These are phyloP conservation scores for Hemileccinum rubropunctum DNA, from an alignment of 768 basidiomycete genomes.

Conservation along the genomic window DNA sequence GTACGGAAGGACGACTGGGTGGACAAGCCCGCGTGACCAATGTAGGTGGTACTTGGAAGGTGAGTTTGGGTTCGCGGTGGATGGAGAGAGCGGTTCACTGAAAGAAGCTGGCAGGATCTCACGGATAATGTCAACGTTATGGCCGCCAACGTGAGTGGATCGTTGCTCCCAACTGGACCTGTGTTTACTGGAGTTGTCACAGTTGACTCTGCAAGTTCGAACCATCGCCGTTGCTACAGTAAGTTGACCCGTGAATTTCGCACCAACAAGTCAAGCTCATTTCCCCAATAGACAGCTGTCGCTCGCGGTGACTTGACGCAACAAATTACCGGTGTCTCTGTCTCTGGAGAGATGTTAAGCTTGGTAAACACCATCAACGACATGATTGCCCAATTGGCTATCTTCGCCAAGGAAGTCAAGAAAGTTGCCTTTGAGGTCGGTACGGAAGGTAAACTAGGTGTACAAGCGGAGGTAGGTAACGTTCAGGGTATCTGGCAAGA, in stretches of 20 bases:
- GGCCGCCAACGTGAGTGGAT: conserved; percentile 76
- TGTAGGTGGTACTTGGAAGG: conserved; percentile 96
- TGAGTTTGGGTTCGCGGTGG: conserved; percentile 9
- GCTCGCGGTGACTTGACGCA: conserved; percentile 90
- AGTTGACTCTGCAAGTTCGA: conserved; percentile 91
- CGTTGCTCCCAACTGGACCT: neutral
- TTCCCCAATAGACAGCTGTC: conserved; percentile 67
- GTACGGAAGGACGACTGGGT: conserved; percentile 92
- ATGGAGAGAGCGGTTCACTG: neutral
- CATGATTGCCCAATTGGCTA: conserved; percentile 67
- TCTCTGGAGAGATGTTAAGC: conserved; percentile 94
- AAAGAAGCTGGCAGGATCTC: conserved; percentile 52
- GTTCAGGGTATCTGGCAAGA: conserved; percentile 99
- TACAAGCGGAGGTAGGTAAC: conserved; percentile 94
- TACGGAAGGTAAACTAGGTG: conserved; percentile 97
- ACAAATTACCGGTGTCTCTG: conserved; percentile 90
- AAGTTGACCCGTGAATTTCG: conserved; percentile 25
- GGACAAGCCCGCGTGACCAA: conserved; percentile 93
- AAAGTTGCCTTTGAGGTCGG: conserved; percentile 97
- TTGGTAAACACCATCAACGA: conserved; percentile 97
- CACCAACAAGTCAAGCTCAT: neutral
- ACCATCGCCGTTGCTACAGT: conserved; percentile 92
- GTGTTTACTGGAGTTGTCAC: conserved; percentile 7
- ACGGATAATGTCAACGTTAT: conserved; percentile 96
- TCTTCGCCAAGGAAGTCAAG: conserved; percentile 81